Evolutionary conservation across 2,329 filamentous ascomycete species (phyloP).

Genomic region (Phyllosticta capitalensis): DNA sequence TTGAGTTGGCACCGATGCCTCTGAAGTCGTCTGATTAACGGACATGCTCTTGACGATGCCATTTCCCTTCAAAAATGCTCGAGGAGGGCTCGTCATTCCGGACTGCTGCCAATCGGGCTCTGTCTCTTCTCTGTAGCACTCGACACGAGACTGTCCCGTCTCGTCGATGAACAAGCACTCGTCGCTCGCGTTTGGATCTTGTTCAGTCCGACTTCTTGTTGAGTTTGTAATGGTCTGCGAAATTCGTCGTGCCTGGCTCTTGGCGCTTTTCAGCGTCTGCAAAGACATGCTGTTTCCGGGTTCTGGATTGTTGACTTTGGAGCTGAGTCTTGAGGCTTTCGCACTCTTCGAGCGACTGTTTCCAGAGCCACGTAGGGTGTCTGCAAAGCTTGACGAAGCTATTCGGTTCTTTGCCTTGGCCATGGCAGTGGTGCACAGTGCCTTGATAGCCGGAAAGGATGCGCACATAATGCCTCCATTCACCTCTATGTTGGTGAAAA

Average conservation of each 20-base stretch:
- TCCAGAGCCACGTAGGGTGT: background rate
- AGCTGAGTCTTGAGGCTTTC: background rate
- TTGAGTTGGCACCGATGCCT: background rate
- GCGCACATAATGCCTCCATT: conserved; percentile 39
- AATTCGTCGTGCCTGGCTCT: background rate
- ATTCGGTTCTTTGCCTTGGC: background rate
- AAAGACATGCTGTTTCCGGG: background rate
- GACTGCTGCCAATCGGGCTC: background rate
- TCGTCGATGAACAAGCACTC: background rate
- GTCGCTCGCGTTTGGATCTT: background rate
- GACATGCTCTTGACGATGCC: conserved; percentile 5
- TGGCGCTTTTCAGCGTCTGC: background rate
- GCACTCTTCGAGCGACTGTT: background rate
- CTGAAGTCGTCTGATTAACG: conserved; percentile 2
- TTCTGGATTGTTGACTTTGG: background rate
- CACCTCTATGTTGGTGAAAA: conserved; percentile 41
- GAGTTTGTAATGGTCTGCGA: background rate
- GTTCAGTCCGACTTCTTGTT: background rate
- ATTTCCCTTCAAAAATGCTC: background rate
- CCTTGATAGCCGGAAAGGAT: conserved; percentile 35
- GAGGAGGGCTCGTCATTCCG: background rate
- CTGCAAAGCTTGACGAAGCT: background rate
- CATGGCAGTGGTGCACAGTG: conserved; percentile 18
- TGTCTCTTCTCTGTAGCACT: background rate
- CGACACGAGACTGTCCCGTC: background rate